Evolutionary conservation across 2,329 filamentous ascomycete species (phyloP).

Genomic region (Fusarium palustre): DNA sequence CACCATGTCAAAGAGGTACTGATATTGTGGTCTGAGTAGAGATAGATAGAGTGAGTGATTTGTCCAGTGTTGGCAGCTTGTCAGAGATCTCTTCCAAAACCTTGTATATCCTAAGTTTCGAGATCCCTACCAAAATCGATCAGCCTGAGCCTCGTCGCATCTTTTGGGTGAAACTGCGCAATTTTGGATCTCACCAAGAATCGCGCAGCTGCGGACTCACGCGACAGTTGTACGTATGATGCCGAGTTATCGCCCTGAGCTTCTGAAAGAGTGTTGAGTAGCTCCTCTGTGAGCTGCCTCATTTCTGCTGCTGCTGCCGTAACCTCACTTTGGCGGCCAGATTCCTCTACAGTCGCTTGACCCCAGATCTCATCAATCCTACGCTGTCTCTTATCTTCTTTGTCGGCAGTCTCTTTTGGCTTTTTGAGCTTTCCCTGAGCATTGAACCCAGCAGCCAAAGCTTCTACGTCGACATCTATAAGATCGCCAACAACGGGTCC

Average conservation of each 20-base stretch:
- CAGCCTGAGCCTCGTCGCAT: constrained; percentile 69
- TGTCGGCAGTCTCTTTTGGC: constrained; percentile 52
- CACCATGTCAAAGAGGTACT: not conserved
- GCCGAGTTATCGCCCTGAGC: constrained; percentile 66
- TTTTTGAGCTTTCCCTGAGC: constrained; percentile 68
- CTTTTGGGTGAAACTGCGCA: constrained; percentile 73
- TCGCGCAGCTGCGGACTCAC: constrained; percentile 71
- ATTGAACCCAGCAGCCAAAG: constrained; percentile 70
- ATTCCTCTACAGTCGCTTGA: constrained; percentile 37
- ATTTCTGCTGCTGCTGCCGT: constrained; percentile 67
- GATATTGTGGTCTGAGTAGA: not conserved
- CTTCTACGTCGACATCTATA: constrained; percentile 71
- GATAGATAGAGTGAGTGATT: not conserved
- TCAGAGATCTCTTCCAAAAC: not conserved
- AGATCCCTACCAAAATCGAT: constrained; percentile 74
- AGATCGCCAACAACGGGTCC: constrained; percentile 84
- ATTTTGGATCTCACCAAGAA: constrained; percentile 75
- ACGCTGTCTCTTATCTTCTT: constrained; percentile 66
- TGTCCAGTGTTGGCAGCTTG: not conserved
- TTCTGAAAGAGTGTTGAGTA: constrained; percentile 69
- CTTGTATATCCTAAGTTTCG: constrained; percentile 57
- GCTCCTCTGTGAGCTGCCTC: constrained; percentile 68
- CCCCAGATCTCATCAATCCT: constrained; percentile 75
- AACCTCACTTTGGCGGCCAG: constrained; percentile 58
- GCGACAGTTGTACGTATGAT: constrained; percentile 68